phyloP scores from a whole-genome alignment of 2,329 filamentous ascomycete species.

The Kalaharituber pfeilii region DNA sequence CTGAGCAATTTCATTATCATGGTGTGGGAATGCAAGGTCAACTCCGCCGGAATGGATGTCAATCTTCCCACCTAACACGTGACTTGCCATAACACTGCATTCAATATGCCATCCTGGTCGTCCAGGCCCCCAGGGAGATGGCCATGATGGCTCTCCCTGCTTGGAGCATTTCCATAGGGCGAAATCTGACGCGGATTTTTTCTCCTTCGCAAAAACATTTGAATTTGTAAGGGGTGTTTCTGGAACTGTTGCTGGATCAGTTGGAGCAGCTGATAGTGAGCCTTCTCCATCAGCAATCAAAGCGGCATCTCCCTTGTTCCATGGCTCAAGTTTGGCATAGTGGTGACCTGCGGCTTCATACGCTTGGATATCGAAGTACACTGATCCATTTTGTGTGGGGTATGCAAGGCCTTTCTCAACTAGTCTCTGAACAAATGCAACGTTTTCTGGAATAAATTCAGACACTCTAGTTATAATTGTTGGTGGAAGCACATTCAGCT shows the following conservation, averaged over 20 bases:
- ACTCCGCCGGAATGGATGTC: slow-evolving; percentile 90
- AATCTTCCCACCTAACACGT: slow-evolving; percentile 66
- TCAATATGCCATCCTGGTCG: slow-evolving; percentile 95
- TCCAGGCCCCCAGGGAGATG: slow-evolving; percentile 70
- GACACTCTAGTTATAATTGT: slow-evolving; percentile 79
- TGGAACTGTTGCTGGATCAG: slow-evolving; percentile 8
- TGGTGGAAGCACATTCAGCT: slow-evolving; percentile 67
- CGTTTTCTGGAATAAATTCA: slow-evolving; percentile 77
- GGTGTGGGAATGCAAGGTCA: slow-evolving; percentile 79
- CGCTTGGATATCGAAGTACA: slow-evolving; percentile 80
- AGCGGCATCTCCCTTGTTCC: slow-evolving; percentile 66
- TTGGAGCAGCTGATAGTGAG: slow-evolving; percentile 34
- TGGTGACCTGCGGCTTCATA: slow-evolving; percentile 73
- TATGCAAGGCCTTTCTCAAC: slow-evolving; percentile 79
- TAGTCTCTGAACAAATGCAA: slow-evolving; percentile 64
- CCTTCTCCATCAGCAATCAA: slow-evolving; percentile 82
- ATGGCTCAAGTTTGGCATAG: slow-evolving; percentile 72
- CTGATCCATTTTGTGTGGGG: slow-evolving; percentile 54
- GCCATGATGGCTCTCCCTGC: slow-evolving; percentile 79
- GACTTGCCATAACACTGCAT: slow-evolving; percentile 88
- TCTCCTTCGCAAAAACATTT: slow-evolving; percentile 34
- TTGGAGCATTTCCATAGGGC: slow-evolving; percentile 89
- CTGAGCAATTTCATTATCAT: slow-evolving; percentile 83
- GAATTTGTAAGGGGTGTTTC: slow-evolving; percentile 30
- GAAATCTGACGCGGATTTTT: slow-evolving; percentile 68